These are phyloP conservation scores for Aegilops tauschii DNA, from an alignment of 176 grass and related monocot species.

Conservation along the genomic window DNA sequence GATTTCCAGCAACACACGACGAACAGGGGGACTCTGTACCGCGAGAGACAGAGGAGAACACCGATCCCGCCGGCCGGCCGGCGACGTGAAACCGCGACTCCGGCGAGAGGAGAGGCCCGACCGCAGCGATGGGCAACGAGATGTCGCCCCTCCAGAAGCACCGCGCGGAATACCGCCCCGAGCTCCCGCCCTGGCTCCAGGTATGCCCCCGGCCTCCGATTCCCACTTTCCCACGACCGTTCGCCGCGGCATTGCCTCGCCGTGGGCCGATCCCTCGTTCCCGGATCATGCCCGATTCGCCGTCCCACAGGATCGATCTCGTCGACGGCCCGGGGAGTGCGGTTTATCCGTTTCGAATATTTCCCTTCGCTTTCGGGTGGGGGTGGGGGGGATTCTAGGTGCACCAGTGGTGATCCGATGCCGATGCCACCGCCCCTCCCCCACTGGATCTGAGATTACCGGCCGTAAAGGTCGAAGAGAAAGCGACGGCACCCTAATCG, in stretches of 20 bases:
- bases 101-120: background rate
- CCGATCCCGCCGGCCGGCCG: background rate
- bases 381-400: background rate
- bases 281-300: background rate
- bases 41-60: background rate
- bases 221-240: background rate
- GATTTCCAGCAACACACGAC: background rate
- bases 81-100: background rate
- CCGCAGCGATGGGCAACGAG: slow-evolving; percentile 27
- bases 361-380: slow-evolving; percentile 26
- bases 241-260: slow-evolving; percentile 1
- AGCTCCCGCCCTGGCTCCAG: slow-evolving; percentile 74
- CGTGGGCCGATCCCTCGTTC: background rate
- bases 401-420: slow-evolving; percentile 3
- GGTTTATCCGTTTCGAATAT: slow-evolving; percentile 5
- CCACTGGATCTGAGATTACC: background rate
- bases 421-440: background rate
- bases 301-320: background rate
- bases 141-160: slow-evolving; percentile 58
- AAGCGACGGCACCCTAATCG: background rate
- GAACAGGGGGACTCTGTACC: too few relatives aligned
- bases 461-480: background rate
- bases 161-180: slow-evolving; percentile 51
- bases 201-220: slow-evolving; percentile 4
- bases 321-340: background rate